phyloP scores from a whole-genome alignment of 2,329 filamentous ascomycete species.

The Apiospora marii region DNA sequence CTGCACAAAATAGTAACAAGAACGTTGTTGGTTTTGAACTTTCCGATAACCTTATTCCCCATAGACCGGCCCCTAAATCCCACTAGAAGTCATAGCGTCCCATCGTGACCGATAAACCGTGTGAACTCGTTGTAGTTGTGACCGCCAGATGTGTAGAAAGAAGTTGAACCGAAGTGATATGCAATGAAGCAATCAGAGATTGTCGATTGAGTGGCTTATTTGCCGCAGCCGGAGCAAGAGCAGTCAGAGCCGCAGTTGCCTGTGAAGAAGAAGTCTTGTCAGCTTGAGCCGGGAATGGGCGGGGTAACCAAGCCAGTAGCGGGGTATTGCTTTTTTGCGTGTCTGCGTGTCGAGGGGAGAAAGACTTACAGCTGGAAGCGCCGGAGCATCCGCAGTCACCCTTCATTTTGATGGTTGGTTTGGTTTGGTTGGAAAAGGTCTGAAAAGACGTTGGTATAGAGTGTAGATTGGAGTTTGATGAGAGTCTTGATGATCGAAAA shows the following conservation, averaged over 20 bases:
- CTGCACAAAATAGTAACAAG: not conserved
- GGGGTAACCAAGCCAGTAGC: constrained; percentile 29
- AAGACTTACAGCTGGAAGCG: constrained; percentile 43
- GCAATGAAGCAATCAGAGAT: constrained; percentile 2
- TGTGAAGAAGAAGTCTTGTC: constrained; percentile 20
- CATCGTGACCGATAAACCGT: constrained; percentile 10
- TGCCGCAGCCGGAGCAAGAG: constrained; percentile 46
- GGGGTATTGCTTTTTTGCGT: constrained; percentile 25
- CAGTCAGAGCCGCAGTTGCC: constrained; percentile 41
- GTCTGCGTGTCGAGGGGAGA: too few relatives aligned
- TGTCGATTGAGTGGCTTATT: constrained; percentile 37
- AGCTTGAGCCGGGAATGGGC: constrained; percentile 9
- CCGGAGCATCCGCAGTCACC: constrained; percentile 48
- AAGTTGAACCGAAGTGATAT: constrained; percentile 13
- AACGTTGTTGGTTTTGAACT: not conserved
- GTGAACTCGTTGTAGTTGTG: not conserved
- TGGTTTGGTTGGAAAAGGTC: constrained; percentile 11
- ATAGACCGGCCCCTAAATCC: constrained; percentile 3
- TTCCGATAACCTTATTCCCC: constrained; percentile 8
- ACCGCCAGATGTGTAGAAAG: not conserved
- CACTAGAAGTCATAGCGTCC: constrained; percentile 7
- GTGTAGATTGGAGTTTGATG: constrained; percentile 17
- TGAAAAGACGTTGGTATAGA: constrained; percentile 19
- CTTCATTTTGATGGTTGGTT: constrained; percentile 44
- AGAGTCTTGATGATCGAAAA: constrained; percentile 16